Conservation (phyloP, 176 grass and related monocot genomes). For the Neostapfia colusana region DNA sequence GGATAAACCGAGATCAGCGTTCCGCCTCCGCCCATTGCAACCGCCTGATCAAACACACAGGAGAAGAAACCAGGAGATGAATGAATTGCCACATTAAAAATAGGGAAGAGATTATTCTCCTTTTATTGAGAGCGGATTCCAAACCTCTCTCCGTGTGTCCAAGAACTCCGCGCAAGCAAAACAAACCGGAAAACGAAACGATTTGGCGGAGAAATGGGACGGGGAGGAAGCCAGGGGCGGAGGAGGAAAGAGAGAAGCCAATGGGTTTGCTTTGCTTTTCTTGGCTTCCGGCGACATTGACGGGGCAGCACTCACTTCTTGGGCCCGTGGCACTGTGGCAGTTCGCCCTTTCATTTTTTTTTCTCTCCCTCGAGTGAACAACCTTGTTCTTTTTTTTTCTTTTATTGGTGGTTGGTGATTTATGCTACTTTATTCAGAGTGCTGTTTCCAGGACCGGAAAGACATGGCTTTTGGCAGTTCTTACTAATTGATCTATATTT, state of each 20-base stretch:
- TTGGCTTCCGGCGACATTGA: slow-evolving; percentile 55
- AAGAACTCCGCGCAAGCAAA: slow-evolving; percentile 34
- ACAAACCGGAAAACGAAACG: slow-evolving; percentile 15
- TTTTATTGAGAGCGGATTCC: not conserved
- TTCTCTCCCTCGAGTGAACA: slow-evolving; percentile 27
- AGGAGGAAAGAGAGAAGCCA: slow-evolving; percentile 30
- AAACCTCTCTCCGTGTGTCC: slow-evolving; percentile 24
- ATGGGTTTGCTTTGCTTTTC: slow-evolving; percentile 52
- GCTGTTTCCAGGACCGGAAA: slow-evolving; percentile 37
- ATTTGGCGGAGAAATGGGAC: slow-evolving; percentile 48
- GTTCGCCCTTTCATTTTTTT: slow-evolving; percentile 1
- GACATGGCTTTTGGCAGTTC: slow-evolving; percentile 16
- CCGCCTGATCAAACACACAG: slow-evolving; percentile 35
- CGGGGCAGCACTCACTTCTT: slow-evolving; percentile 54
- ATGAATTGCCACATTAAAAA: slow-evolving; percentile 37
- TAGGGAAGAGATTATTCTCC: not conserved
- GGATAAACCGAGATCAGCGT: slow-evolving; percentile 83
- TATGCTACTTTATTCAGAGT: slow-evolving; percentile 39
- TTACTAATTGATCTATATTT: slow-evolving; percentile 9
- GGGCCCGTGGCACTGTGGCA: slow-evolving; percentile 46
- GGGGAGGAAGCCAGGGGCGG: slow-evolving; percentile 21
- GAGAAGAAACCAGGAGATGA: not conserved
- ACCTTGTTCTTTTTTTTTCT: not conserved
- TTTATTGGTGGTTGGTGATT: slow-evolving; percentile 40
- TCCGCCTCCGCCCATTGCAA: slow-evolving; percentile 68